Percentiles rank a stretch among this genome's conserved stretches.
These are phyloP conservation scores for Coccomyxa sp. DNA, from an alignment of 139 green algal genomes.

Conservation along the genomic window DNA sequence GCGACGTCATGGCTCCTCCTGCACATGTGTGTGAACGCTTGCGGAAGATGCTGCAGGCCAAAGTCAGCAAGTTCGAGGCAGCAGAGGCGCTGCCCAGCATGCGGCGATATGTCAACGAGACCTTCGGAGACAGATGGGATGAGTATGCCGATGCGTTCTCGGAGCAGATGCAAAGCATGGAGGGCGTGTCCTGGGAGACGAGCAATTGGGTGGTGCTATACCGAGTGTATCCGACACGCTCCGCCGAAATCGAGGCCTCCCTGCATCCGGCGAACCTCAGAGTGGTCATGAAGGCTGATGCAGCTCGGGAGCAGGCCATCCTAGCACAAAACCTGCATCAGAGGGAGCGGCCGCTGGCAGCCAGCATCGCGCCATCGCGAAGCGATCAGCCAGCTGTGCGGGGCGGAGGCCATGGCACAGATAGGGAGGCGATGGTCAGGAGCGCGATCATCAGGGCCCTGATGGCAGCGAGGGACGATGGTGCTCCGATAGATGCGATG, in stretches of 20 bases:
- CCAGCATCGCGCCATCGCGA: not conserved
- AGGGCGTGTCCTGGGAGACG: not conserved
- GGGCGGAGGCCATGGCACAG: not conserved
- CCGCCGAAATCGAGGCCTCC: not conserved
- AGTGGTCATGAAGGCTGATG: not conserved
- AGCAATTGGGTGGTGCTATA: not conserved
- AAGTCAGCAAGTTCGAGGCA: not conserved
- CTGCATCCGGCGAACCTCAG: not conserved
- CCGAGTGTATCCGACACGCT: not conserved
- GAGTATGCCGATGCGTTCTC: not conserved
- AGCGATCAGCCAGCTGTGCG: not conserved
- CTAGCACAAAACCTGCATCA: not conserved
- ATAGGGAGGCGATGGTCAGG: not conserved
- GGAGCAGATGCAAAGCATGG: not conserved
- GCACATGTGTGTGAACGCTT: constrained; percentile 1
- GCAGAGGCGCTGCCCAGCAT: not conserved
- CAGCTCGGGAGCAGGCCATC: not conserved
- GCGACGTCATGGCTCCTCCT: not conserved
- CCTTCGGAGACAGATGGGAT: not conserved
- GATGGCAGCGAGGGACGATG: not conserved
- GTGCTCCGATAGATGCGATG: not conserved
- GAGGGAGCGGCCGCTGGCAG: not conserved
- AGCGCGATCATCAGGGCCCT: not conserved
- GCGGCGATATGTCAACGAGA: not conserved
- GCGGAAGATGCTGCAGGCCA: not conserved